A percentile compares a stretch with the other conserved stretches of the same genome.
Evolutionary conservation across 768 basidiomycete species (phyloP).

Genomic region (Leccinum truebloodii): DNA sequence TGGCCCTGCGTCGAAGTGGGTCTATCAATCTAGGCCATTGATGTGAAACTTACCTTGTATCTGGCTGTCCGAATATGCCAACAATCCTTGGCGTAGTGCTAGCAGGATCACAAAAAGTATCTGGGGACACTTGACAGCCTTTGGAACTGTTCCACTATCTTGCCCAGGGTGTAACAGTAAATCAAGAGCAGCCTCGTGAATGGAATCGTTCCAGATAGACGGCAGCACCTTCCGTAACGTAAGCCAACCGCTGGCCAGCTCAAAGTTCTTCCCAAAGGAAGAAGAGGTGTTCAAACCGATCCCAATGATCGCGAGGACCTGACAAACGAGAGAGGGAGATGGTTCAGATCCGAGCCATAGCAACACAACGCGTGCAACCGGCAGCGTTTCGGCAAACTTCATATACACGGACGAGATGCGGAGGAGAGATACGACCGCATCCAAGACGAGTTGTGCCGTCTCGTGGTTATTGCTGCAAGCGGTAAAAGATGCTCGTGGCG

Average conservation of each 20-base stretch:
- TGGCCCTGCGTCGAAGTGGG: conserved; percentile 20
- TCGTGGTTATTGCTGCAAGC: conserved; percentile 37
- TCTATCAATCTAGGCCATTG: not conserved
- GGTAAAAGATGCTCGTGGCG: conserved; percentile 14
- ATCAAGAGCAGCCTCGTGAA: conserved; percentile 70
- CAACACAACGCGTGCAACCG: conserved; percentile 75
- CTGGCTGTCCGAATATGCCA: conserved; percentile 29
- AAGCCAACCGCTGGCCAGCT: conserved; percentile 82
- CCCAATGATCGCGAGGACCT: conserved; percentile 60
- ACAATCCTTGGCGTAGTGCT: conserved; percentile 61
- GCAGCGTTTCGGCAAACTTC: conserved; percentile 74
- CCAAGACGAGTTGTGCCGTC: conserved; percentile 70
- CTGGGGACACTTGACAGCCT: conserved; percentile 56
- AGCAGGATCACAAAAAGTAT: conserved; percentile 74
- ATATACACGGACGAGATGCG: conserved; percentile 55
- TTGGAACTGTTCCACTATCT: conserved; percentile 4
- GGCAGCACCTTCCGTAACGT: conserved; percentile 71
- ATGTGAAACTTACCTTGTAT: conserved; percentile 12
- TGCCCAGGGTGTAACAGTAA: conserved; percentile 57
- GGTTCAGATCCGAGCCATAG: conserved; percentile 82
- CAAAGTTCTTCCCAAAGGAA: conserved; percentile 80
- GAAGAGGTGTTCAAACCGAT: conserved; percentile 54
- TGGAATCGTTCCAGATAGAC: conserved; percentile 61
- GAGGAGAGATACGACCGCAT: conserved; percentile 62
- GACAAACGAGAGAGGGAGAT: conserved; percentile 53